phyloP scores from a whole-genome alignment of 805 yeast genomes.

The Schwanniomyces pseudopolymorphus region DNA sequence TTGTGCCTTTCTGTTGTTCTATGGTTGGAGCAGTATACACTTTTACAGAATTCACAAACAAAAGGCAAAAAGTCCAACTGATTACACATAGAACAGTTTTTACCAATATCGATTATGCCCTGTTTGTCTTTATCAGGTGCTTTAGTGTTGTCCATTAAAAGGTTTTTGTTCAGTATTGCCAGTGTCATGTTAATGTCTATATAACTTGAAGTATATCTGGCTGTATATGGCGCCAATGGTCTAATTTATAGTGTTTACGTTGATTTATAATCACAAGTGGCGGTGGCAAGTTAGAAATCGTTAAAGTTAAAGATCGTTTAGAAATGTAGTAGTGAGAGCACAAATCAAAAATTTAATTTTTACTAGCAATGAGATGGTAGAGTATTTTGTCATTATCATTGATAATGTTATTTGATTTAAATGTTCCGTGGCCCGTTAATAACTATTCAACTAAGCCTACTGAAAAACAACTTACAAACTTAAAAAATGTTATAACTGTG shows the following conservation, averaged over 20 bases:
- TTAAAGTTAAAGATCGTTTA: background rate
- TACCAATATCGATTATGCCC: conserved; percentile 56
- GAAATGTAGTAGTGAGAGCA: background rate
- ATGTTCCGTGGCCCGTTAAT: conserved; percentile 69
- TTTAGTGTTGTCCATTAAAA: conserved; percentile 21
- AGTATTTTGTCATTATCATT: background rate
- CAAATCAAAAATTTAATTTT: background rate
- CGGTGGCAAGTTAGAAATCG: conserved; percentile 10
- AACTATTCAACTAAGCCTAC: conserved; percentile 46
- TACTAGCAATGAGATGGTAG: background rate
- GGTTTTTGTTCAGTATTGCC: conserved; percentile 9
- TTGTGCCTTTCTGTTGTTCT: conserved; percentile 33
- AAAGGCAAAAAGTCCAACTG: conserved; percentile 60
- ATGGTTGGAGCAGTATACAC: conserved; percentile 52
- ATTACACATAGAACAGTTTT: conserved; percentile 53
- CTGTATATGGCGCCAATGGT: background rate
- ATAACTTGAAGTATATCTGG: background rate
- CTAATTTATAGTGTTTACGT: background rate
- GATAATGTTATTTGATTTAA: conserved; percentile 52
- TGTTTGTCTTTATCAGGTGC: conserved; percentile 19
- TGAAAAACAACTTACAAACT: conserved; percentile 36
- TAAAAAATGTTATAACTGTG: conserved; percentile 53
- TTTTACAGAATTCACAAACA: conserved; percentile 48
- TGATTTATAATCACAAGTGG: conserved; percentile 7
- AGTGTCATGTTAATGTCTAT: conserved; percentile 5